Conservation (phyloP, 257 asterid genomes). For the Sherardia arvensis region DNA sequence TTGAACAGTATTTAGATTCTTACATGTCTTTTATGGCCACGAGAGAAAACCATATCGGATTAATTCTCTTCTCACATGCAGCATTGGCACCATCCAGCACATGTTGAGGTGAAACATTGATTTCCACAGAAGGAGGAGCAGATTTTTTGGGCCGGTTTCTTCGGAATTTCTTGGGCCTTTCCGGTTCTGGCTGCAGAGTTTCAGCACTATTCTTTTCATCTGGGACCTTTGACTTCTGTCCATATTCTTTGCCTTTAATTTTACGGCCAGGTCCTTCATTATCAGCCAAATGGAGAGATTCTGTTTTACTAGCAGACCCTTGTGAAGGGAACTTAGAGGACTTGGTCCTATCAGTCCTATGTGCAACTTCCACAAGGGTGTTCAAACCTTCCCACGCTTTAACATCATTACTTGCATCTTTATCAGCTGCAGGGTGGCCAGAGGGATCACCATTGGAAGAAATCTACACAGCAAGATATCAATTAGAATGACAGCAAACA, state of each 20-base stretch:
- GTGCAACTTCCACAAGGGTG: slow-evolving; percentile 96
- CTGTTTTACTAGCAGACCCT: slow-evolving; percentile 55
- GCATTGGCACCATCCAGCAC: slow-evolving; percentile 57
- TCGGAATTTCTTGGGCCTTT: slow-evolving; percentile 60
- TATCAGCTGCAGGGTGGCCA: slow-evolving; percentile 29
- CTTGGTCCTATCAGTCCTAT: slow-evolving; percentile 84
- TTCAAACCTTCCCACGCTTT: slow-evolving; percentile 67
- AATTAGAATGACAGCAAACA: slow-evolving; percentile 12
- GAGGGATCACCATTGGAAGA: slow-evolving; percentile 58
- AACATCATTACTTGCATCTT: slow-evolving; percentile 42
- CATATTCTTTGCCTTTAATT: slow-evolving; percentile 51
- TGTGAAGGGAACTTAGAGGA: slow-evolving; percentile 48
- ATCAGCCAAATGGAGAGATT: slow-evolving; percentile 37
- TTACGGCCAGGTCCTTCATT: slow-evolving; percentile 45
- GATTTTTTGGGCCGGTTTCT: slow-evolving; percentile 64
- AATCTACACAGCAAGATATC: slow-evolving; percentile 35
- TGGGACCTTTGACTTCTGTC: slow-evolving; percentile 50
- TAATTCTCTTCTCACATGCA: slow-evolving; percentile 41
- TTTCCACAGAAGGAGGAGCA: slow-evolving; percentile 38
- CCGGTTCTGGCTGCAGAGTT: slow-evolving; percentile 43
- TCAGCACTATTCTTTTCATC: slow-evolving; percentile 49
- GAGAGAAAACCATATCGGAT: slow-evolving; percentile 88
- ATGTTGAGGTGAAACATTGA: slow-evolving; percentile 56
- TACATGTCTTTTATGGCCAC: slow-evolving; percentile 76
- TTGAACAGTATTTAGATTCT: slow-evolving; percentile 22